Conservation (phyloP, 352 stramenopile species). For the Globisporangium splendens region DNA sequence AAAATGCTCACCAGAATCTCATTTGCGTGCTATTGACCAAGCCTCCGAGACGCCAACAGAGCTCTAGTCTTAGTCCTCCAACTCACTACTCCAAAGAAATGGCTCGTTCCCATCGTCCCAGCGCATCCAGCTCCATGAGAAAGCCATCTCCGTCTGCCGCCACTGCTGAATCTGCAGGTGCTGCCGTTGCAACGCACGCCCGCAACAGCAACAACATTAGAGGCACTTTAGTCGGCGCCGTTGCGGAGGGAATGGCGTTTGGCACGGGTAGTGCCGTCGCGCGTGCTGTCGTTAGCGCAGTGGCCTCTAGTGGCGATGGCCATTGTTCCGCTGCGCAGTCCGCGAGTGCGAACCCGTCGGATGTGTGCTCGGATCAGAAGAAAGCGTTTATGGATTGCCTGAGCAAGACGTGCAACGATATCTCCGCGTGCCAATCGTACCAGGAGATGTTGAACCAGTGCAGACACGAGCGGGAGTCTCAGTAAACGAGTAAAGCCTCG, state of each 20-base stretch:
- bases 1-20: too few species aligned
- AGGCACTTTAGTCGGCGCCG: slow-evolving; percentile 90
- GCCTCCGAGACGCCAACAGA: too few species aligned
- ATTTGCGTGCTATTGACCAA: too few species aligned
- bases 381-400: slow-evolving; percentile 82
- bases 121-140: too few species aligned
- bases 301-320: slow-evolving; percentile 9
- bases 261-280: slow-evolving; percentile 95
- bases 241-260: slow-evolving; percentile 96
- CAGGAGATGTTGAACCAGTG: slow-evolving; percentile 78
- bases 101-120: too few species aligned
- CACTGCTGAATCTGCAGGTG: too few species aligned
- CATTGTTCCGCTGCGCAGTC: neutral
- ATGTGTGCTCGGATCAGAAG: slow-evolving; percentile 51
- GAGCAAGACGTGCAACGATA: slow-evolving; percentile 71
- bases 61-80: too few species aligned
- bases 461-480: slow-evolving; percentile 65
- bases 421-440: slow-evolving; percentile 83
- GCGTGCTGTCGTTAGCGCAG: slow-evolving; percentile 78
- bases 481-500: slow-evolving; percentile 22
- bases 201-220: slow-evolving; percentile 57
- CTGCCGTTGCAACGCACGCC: too few species aligned
- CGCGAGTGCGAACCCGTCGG: neutral
- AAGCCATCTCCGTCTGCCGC: too few species aligned
- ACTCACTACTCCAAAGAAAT: too few species aligned